These are phyloP conservation scores for Chrysanthemum seticuspe DNA, from an alignment of 129 eudicot species.

Conservation along the genomic window DNA sequence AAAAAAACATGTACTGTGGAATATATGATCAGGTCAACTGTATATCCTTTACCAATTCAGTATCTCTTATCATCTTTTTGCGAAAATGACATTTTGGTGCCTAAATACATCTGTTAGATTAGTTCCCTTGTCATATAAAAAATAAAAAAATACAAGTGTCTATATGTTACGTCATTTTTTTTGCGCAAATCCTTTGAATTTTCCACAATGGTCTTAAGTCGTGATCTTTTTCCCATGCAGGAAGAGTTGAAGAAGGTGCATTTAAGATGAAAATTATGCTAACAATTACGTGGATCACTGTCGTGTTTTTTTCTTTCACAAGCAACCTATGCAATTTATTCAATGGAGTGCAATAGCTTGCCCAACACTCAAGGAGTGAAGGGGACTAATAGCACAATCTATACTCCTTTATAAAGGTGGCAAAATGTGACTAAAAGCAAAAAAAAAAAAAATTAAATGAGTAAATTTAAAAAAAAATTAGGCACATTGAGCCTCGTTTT, in stretches of 20 bases:
- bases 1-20: constrained; percentile 22
- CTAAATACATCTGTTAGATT: not conserved
- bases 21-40: constrained; percentile 9
- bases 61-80: not conserved
- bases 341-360: not conserved
- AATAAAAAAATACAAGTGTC: not conserved
- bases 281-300: not conserved
- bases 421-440: too few relatives aligned
- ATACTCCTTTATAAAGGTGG: too few relatives aligned
- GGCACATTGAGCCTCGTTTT: too few relatives aligned
- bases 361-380: too few relatives aligned
- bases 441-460: too few relatives aligned
- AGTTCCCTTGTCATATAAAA: constrained; percentile 3
- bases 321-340: constrained; percentile 8
- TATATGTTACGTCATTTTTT: not conserved
- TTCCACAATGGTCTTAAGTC: not conserved
- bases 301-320: constrained; percentile 3
- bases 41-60: not conserved
- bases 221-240: not conserved
- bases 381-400: too few relatives aligned
- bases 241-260: constrained; percentile 20
- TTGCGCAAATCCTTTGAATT: not conserved
- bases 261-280: constrained; percentile 1
- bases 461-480: too few relatives aligned
- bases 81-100: constrained; percentile 3